Conservation (phyloP, 129 eudicot genomes). For the Flaveria trinervia region DNA sequence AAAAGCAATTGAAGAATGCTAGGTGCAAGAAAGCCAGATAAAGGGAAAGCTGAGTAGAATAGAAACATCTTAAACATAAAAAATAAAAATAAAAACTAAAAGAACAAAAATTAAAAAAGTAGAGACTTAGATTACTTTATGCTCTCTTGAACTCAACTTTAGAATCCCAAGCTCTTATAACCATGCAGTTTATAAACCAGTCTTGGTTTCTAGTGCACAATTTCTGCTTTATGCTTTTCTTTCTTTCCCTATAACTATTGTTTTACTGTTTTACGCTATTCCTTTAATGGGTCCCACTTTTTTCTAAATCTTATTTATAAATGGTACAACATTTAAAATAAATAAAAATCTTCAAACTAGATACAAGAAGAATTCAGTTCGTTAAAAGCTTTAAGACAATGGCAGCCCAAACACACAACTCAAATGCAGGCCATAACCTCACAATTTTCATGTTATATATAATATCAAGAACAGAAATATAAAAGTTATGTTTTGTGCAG, state of each 20-base stretch:
- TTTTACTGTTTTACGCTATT: constrained; percentile 19
- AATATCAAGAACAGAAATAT: constrained; percentile 15
- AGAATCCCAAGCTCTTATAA: constrained; percentile 69
- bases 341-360: constrained; percentile 20
- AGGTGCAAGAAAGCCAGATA: constrained; percentile 73
- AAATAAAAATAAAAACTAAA: constrained; percentile 24
- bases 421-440: constrained; percentile 23
- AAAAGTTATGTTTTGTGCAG: constrained; percentile 12
- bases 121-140: constrained; percentile 49
- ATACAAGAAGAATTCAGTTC: constrained; percentile 23
- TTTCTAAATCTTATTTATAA: constrained; percentile 16
- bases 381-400: constrained; percentile 27
- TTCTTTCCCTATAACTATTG: constrained; percentile 41
- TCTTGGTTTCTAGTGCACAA: constrained; percentile 70
- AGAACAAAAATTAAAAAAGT: neutral
- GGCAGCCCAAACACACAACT: constrained; percentile 31
- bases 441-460: constrained; percentile 22
- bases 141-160: constrained; percentile 47
- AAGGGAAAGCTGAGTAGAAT: constrained; percentile 48
- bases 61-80: constrained; percentile 30
- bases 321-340: constrained; percentile 15
- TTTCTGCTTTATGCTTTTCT: constrained; percentile 83
- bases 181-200: constrained; percentile 51
- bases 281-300: constrained; percentile 16
- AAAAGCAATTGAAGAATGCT: constrained; percentile 51